phyloP scores from a whole-genome alignment of 805 yeast species.

The Komagataella pseudopastoris region DNA sequence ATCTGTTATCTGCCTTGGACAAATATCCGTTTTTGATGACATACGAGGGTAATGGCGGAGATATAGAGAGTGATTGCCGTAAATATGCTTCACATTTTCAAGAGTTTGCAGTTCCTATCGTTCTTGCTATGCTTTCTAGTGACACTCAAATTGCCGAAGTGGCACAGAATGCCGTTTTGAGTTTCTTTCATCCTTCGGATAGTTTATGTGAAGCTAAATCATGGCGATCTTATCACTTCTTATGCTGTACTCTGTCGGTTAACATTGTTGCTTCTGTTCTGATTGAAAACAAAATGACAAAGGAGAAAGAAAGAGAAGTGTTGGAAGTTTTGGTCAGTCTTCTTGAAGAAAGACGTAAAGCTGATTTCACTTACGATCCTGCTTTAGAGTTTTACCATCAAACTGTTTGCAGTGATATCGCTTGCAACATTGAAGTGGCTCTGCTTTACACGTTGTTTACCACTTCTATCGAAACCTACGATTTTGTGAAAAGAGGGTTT shows the following conservation, averaged over 20 bases:
- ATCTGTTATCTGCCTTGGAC: not conserved
- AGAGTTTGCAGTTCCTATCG: not conserved
- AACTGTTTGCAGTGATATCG: slow-evolving; percentile 17
- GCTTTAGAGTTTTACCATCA: slow-evolving; percentile 7
- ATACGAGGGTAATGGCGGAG: not conserved
- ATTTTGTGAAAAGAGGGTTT: slow-evolving; percentile 29
- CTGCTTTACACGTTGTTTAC: slow-evolving; percentile 37
- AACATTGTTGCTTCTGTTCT: not conserved
- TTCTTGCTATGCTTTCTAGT: not conserved
- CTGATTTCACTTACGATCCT: not conserved
- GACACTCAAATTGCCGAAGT: not conserved
- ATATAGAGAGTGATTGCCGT: not conserved
- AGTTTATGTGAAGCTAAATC: not conserved
- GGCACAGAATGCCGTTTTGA: not conserved
- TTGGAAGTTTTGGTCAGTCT: slow-evolving; percentile 25
- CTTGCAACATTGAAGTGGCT: slow-evolving; percentile 34
- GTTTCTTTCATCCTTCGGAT: not conserved
- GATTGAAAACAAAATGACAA: not conserved
- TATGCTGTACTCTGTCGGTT: not conserved
- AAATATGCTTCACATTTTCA: not conserved
- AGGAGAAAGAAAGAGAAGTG: slow-evolving; percentile 15
- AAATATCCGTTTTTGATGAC: not conserved
- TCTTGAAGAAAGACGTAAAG: slow-evolving; percentile 19
- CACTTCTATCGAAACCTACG: slow-evolving; percentile 34
- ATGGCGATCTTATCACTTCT: not conserved